Base-by-base conservation (phyloP, 139 green algal genomes). In the Zygnema cylindricum region DNA sequence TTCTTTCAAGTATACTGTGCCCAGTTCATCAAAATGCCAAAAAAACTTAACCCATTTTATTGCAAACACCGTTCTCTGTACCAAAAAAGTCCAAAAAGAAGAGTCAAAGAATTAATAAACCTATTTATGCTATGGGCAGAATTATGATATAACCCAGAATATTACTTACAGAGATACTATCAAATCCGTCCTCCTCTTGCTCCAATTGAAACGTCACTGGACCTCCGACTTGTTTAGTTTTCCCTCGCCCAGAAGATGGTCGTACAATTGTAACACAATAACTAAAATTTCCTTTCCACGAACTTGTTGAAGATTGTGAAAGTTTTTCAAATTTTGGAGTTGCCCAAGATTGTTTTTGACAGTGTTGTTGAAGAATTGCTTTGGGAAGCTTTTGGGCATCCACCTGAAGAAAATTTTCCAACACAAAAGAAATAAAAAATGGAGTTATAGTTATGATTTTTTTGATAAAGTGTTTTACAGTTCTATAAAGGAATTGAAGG, bases 351-450 rank as follows among this genome's bases (percentile, higher is more conserved):
- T 76, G 33, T 32, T 93, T 93, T 81, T 96, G 94, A 92, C 96
- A 98, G 81, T 94, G 91, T 95, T 98, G 94, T 87, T 97, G 93
- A 82, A 98, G 93, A 73, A 97, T 78, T 22, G 95, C 93, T 82
- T 96, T 96, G 43, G 96, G 96, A 69, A 92, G 81, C 84, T 95
- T 36, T 22, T 77, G 81, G 76, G 81, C 32, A 49, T 91, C 82
- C 30, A 39, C n/a, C 81, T n/a, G n/a, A 33, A 35, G 39, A 1
- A 23, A 25, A 23, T n/a, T n/a, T n/a, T n/a, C n/a, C n/a, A n/a
- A n/a, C n/a, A n/a, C n/a, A n/a, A n/a, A n/a, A n/a, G n/a, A n/a
- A n/a, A n/a, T n/a, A n/a, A n/a, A n/a, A n/a, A n/a, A n/a, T n/a
- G n/a, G n/a, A n/a, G n/a, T n/a, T n/a, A n/a, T n/a, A n/a, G n/a